A percentile compares a stretch with the other conserved stretches of the same genome.
Evolutionary conservation across 75 land plant genomes (phyloP).

Genomic region (Cryptomeria japonica): DNA sequence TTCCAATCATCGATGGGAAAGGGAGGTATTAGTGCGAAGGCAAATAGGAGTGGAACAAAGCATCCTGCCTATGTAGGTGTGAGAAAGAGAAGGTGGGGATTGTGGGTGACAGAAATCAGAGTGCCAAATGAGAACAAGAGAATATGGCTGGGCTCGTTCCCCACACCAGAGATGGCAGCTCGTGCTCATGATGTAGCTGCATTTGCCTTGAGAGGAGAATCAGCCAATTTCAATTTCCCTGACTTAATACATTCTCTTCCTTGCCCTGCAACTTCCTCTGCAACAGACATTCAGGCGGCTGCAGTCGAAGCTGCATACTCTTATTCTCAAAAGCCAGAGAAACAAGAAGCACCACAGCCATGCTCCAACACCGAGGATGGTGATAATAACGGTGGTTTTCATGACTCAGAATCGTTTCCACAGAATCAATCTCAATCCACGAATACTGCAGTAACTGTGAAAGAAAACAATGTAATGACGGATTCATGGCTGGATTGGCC

Average conservation of each 20-base stretch:
- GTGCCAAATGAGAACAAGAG: too few species aligned
- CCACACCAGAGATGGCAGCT: conserved; percentile 7
- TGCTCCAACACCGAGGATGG: neutral
- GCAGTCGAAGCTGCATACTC: neutral
- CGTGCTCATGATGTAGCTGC: conserved; percentile 36
- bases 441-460: neutral
- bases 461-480: too few species aligned
- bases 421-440: neutral
- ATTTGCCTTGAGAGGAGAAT: conserved; percentile 15
- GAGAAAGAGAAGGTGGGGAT: too few species aligned
- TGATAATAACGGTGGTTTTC: neutral
- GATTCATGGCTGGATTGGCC: neutral
- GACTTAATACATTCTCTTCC: conserved; percentile 6
- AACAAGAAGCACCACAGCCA: too few species aligned
- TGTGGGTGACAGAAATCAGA: too few species aligned
- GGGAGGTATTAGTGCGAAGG: neutral
- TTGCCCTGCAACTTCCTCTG: neutral
- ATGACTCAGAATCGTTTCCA: too few species aligned
- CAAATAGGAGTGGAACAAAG: too few species aligned
- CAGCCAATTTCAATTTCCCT: conserved; percentile 29
- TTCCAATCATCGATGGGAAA: neutral
- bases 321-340: neutral
- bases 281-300: too few species aligned
- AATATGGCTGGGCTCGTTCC: too few species aligned
- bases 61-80: too few species aligned